These are phyloP conservation scores for Mucor saturninus DNA, from an alignment of 371 early-diverging fungal species.

Conservation along the genomic window DNA sequence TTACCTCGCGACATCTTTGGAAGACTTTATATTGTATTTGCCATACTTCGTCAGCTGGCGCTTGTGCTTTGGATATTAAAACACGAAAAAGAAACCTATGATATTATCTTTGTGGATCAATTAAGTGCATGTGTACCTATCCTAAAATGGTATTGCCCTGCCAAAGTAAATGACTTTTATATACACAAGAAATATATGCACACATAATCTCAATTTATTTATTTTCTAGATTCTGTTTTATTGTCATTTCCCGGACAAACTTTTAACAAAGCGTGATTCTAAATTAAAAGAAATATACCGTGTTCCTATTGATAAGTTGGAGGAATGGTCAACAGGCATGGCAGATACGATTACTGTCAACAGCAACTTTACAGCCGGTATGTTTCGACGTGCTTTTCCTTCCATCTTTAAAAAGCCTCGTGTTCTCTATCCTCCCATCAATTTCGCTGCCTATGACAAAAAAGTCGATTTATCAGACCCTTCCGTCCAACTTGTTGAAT, in stretches of 20 bases:
- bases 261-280: constrained; percentile 71
- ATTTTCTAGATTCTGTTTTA: constrained; percentile 82
- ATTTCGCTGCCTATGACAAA: constrained; percentile 70
- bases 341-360: constrained; percentile 92
- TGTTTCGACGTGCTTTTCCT: constrained; percentile 77
- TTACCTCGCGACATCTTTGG: constrained; percentile 73
- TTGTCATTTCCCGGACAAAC: constrained; percentile 96
- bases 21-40: constrained; percentile 79
- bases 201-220: not conserved
- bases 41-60: constrained; percentile 77
- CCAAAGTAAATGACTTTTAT: constrained; percentile 48
- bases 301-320: constrained; percentile 80
- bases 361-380: constrained; percentile 85
- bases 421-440: constrained; percentile 89
- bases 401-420: constrained; percentile 61
- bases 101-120: constrained; percentile 91
- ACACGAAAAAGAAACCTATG: constrained; percentile 56
- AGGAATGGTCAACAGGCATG: constrained; percentile 85
- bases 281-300: constrained; percentile 79
- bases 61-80: constrained; percentile 63
- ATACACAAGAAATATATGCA: not conserved
- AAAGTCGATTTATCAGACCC: constrained; percentile 59
- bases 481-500: constrained; percentile 57
- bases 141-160: constrained; percentile 63
- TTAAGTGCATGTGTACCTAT: constrained; percentile 87